Conservation (phyloP, 768 basidiomycete species). For the Rhodocollybia butyracea region DNA sequence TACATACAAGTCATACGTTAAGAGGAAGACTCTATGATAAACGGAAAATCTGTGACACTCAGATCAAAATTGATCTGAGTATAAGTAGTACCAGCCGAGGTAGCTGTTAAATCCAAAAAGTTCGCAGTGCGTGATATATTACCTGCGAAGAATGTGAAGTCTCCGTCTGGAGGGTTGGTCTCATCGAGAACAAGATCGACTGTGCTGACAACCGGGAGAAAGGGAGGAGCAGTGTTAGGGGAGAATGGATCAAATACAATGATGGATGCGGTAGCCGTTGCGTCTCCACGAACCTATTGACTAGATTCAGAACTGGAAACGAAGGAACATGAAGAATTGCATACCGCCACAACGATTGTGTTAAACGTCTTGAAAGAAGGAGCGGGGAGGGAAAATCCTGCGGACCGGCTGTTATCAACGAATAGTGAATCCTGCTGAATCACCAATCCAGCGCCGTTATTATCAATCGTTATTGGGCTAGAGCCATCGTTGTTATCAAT, state of each 20-base stretch:
- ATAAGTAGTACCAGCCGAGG: background rate
- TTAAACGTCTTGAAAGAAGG: background rate
- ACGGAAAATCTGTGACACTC: background rate
- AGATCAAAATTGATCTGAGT: background rate
- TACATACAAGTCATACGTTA: too few species aligned
- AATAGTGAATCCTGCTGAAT: constrained; percentile 40
- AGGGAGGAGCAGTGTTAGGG: background rate
- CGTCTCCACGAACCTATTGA: background rate
- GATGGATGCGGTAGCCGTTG: background rate
- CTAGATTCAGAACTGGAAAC: too few species aligned
- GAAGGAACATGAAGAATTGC: too few species aligned
- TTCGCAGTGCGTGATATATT: background rate
- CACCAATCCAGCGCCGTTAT: constrained; percentile 39
- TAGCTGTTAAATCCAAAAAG: background rate
- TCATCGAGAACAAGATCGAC: background rate
- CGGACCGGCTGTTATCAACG: constrained; percentile 19
- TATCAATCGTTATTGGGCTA: constrained; percentile 31
- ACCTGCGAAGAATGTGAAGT: background rate
- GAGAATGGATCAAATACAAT: background rate
- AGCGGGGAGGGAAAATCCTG: background rate
- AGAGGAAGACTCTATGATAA: too few species aligned
- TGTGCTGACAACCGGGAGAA: background rate
- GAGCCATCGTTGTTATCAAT: constrained; percentile 44
- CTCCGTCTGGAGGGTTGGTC: background rate
- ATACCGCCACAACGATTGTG: constrained; percentile 1